A percentile compares a stretch with the other conserved stretches of the same genome.
Conservation (phyloP, 2,329 filamentous ascomycete species). For the Stagonosporopsis cucurbitacearum region DNA sequence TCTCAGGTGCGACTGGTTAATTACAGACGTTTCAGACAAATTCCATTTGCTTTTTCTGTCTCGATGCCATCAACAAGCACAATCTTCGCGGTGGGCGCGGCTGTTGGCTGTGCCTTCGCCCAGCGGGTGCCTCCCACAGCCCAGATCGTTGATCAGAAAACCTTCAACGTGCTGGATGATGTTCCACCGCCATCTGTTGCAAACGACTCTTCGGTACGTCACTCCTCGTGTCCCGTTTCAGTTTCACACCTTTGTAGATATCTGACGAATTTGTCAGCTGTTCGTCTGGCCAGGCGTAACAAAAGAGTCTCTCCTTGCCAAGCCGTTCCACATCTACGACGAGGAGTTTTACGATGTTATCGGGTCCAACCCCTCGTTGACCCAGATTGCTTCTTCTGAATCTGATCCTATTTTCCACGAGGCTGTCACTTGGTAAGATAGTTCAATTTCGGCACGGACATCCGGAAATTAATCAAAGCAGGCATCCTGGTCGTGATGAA, state of each 20-base stretch:
- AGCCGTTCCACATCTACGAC: slow-evolving; percentile 38
- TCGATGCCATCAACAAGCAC: slow-evolving; percentile 20
- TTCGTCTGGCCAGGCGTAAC: slow-evolving; percentile 33
- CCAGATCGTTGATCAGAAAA: slow-evolving; percentile 31
- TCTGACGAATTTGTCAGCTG: slow-evolving; percentile 19
- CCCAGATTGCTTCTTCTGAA: slow-evolving; percentile 30
- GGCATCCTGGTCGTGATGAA: slow-evolving; percentile 28
- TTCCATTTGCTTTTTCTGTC: slow-evolving; percentile 2
- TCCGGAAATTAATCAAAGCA: not conserved
- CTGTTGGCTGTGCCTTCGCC: slow-evolving; percentile 22
- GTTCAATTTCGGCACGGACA: no score
- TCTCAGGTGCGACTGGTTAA: not conserved
- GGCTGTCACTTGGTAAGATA: slow-evolving; percentile 30
- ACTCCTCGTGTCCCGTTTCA: not conserved
- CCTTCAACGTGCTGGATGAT: slow-evolving; percentile 28
- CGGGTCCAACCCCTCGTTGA: slow-evolving; percentile 30
- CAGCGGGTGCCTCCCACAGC: slow-evolving; percentile 28
- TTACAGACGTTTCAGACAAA: slow-evolving; percentile 8
- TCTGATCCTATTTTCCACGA: slow-evolving; percentile 36
- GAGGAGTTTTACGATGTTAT: slow-evolving; percentile 36
- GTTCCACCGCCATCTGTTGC: slow-evolving; percentile 29
- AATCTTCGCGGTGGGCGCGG: slow-evolving; percentile 15
- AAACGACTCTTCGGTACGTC: slow-evolving; percentile 29
- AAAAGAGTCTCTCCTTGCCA: slow-evolving; percentile 26
- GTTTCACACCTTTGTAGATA: not conserved